Evolutionary conservation across 805 yeast genomes (phyloP), one percentile per base, ranked within the genome.

Genomic region (Maudiozyma turicensis): DNA sequence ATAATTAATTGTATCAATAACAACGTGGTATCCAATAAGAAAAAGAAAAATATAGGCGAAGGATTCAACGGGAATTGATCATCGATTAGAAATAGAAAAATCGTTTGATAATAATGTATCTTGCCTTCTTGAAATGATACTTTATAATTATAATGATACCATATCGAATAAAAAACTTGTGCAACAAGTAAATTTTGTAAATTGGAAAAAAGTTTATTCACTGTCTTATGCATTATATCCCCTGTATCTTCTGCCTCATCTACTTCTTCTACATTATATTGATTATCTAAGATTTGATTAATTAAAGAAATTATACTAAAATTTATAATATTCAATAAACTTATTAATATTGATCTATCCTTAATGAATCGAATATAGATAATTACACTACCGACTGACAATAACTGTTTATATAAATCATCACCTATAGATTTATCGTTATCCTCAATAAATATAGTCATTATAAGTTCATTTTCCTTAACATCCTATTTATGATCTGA

Each of bases 331-430:
- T 60, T 52, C 28, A 52, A 47, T 15, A 52, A 29, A 11, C 56
- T 59, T 43, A 58, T 45, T 46, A 51, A 10, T 7, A 57, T 37
- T 14, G 60, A 56, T 32, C 56, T 55, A 46, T 59, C 61, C 49
- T 53, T 55, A 34, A 55, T 50, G 41, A 50, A 59, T 28, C 63
- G 53, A 37, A 59, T 35, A 40, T 48, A 59, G 37, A 57, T 55
- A 28, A 54, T 43, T 20, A 52, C 45, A 46, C 53, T 52, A 50
- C 57, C 50, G 5, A 14, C 43, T 28, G 28, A 11, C 30, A 40
- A 28, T 13, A 40, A 40, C 43, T 40, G 43, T 10, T 20, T 13
- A 10, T 11, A 26, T 26, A 40, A 13, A 28, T 35, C 38, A n/a
- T n/a, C 26, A 20, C 26, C 26, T 20, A 20, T 20, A 20, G 26